Evolutionary conservation across 768 basidiomycete genomes (phyloP), one percentile per base, ranked within the genome.

Genomic region (Hebeloma cylindrosporum): DNA sequence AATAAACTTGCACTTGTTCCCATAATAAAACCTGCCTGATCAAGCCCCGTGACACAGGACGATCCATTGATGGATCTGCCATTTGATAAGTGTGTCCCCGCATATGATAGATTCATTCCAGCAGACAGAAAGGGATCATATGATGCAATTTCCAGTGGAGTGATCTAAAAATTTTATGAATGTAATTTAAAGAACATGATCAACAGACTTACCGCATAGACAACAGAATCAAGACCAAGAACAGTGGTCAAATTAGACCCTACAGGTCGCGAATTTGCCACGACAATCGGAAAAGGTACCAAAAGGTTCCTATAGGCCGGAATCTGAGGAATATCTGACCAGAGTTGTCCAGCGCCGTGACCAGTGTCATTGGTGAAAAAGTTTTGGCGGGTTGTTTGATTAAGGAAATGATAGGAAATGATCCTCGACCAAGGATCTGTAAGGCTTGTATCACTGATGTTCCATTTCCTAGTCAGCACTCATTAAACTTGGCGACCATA

Each of bases 301-400:
- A 64, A 54, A 26, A 66, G 58, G 35, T 69, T 65, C 54, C 73
- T 67, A 62, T 79, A 88, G 5, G 75, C 66, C 0, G 78, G 70
- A 9, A 79, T 69, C 16, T 56, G 51, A 1, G 75, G 70, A 26
- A 85, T 72, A 10, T 78, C 57, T 2, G 83, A 85, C 78, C 83
- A 83, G 7, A 84, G 71, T 44, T 83, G 75, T 4, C 84, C 85
- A n/a, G 83, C 80, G n/a, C 84, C 85, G 49, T 88, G 85, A 5
- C 71, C 68, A 1, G 77, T 67, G 31, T 72, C 60, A 35, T 81
- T 77, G 2, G 77, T 76, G 61, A 80, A 83, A 54, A 86, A 81
- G 55, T 85, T 81, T 7, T 42, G 45, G 11, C 72, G 65, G 5
- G 72, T 69, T 0, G 85, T 88, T 40, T 79, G 77, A 56, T 82